phyloP scores from a whole-genome alignment of 768 basidiomycete species.

The Tephrocybe sp. region DNA sequence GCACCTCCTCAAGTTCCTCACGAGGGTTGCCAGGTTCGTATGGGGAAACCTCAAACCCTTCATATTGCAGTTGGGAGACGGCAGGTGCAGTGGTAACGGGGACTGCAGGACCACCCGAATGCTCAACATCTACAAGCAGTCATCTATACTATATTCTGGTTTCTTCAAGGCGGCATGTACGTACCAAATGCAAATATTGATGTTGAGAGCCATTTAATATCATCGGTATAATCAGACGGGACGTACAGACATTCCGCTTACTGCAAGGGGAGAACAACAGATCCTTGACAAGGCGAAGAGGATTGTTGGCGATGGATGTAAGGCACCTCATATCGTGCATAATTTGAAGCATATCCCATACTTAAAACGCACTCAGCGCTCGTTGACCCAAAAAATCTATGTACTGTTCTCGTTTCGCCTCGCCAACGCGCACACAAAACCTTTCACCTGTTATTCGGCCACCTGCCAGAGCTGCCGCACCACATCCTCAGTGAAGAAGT shows the following conservation, averaged over 20 bases:
- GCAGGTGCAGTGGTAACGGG: conserved; percentile 33
- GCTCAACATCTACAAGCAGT: conserved; percentile 74
- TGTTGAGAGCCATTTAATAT: too few species aligned
- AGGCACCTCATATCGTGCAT: conserved; percentile 33
- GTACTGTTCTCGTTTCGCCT: conserved; percentile 82
- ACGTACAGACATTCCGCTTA: conserved; percentile 84
- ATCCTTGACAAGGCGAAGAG: conserved; percentile 61
- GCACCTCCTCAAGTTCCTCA: conserved; percentile 40
- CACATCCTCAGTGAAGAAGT: conserved; percentile 65
- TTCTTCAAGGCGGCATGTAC: conserved; percentile 58
- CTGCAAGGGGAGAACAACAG: conserved; percentile 69
- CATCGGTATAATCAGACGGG: conserved; percentile 91
- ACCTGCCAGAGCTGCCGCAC: conserved; percentile 39
- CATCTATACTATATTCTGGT: neutral
- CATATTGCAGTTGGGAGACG: conserved; percentile 68
- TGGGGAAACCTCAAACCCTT: conserved; percentile 84
- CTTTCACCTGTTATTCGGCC: conserved; percentile 75
- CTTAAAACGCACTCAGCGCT: conserved; percentile 43
- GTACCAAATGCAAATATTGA: too few species aligned
- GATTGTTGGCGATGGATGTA: conserved; percentile 79
- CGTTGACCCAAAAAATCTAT: conserved; percentile 79
- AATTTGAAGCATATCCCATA: too few species aligned
- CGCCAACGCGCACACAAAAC: conserved; percentile 83
- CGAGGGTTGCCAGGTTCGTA: conserved; percentile 50
- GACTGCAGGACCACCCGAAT: conserved; percentile 56